phyloP scores from a whole-genome alignment of 1,139 yeast genomes.

The Magnusiomyces tetraspermus region DNA sequence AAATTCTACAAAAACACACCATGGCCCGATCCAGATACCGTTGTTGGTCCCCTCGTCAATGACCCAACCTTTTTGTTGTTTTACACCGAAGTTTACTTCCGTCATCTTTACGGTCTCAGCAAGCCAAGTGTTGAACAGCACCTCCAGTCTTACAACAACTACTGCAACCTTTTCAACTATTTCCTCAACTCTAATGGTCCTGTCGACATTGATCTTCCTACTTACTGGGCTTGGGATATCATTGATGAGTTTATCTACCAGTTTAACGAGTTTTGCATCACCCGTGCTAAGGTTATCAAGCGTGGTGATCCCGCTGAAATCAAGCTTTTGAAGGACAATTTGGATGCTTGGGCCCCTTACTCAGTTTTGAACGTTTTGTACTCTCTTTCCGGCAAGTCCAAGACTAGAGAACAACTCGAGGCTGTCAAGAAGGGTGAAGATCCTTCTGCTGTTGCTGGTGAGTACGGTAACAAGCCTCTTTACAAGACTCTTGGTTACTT shows the following conservation, averaged over 20 bases:
- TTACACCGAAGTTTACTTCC: constrained; percentile 42
- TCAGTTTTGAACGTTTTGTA: constrained; percentile 41
- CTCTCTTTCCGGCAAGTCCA: constrained; percentile 39
- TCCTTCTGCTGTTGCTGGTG: constrained; percentile 36
- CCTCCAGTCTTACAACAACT: constrained; percentile 40
- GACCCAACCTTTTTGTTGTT: constrained; percentile 39
- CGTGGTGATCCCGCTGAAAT: constrained; percentile 32
- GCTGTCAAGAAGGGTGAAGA: constrained; percentile 32
- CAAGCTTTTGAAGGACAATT: constrained; percentile 33
- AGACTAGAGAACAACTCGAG: constrained; percentile 37
- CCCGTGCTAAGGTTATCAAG: constrained; percentile 34
- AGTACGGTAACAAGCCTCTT: constrained; percentile 36
- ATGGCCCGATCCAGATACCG: constrained; percentile 41
- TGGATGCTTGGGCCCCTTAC: constrained; percentile 41
- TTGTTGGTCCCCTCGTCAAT: constrained; percentile 37
- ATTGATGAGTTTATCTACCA: constrained; percentile 45
- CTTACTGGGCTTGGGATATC: constrained; percentile 44
- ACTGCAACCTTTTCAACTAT: constrained; percentile 40
- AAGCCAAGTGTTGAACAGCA: constrained; percentile 39
- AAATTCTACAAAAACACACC: constrained; percentile 36
- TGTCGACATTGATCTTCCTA: constrained; percentile 38
- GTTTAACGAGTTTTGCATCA: constrained; percentile 38
- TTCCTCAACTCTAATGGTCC: constrained; percentile 38
- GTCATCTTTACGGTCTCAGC: constrained; percentile 39
- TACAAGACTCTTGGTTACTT: constrained; percentile 43